Conservation (phyloP, 805 yeast species). For the Candida nemodendra region DNA sequence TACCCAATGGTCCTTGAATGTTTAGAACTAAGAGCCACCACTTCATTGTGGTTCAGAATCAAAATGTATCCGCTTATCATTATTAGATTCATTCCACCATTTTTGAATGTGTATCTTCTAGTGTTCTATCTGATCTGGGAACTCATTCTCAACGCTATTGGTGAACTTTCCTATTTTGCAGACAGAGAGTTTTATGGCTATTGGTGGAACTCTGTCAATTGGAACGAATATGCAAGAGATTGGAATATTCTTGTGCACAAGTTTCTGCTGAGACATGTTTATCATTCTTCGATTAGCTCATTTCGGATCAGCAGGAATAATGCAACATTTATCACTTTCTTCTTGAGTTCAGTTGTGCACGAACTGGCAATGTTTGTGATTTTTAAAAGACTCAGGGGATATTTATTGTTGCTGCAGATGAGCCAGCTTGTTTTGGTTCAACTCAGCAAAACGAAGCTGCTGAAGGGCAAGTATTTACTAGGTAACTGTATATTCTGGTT, state of each 20-base stretch:
- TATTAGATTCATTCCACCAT: conserved; percentile 76
- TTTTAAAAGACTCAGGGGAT: conserved; percentile 77
- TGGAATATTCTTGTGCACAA: conserved; percentile 96
- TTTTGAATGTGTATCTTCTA: conserved; percentile 70
- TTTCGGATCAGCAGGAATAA: conserved; percentile 58
- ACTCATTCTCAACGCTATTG: conserved; percentile 82
- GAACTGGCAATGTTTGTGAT: conserved; percentile 91
- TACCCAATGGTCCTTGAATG: conserved; percentile 73
- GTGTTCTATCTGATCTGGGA: conserved; percentile 95
- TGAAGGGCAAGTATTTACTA: conserved; percentile 54
- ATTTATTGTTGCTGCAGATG: conserved; percentile 79
- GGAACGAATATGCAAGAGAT: conserved; percentile 89
- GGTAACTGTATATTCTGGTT: conserved; percentile 89
- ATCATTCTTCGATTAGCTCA: conserved; percentile 83
- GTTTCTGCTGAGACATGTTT: conserved; percentile 88
- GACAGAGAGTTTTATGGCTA: conserved; percentile 93
- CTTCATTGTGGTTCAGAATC: conserved; percentile 46
- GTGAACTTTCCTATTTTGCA: conserved; percentile 82
- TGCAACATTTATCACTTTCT: conserved; percentile 77
- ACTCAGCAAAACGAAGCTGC: conserved; percentile 55
- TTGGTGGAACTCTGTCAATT: conserved; percentile 96
- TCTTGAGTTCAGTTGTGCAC: conserved; percentile 80
- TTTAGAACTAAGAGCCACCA: conserved; percentile 43
- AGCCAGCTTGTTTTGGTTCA: conserved; percentile 78
- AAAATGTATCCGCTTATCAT: conserved; percentile 55